Conservation (phyloP, 495 filamentous ascomycete genomes). For the Aspergillus taichungensis region DNA sequence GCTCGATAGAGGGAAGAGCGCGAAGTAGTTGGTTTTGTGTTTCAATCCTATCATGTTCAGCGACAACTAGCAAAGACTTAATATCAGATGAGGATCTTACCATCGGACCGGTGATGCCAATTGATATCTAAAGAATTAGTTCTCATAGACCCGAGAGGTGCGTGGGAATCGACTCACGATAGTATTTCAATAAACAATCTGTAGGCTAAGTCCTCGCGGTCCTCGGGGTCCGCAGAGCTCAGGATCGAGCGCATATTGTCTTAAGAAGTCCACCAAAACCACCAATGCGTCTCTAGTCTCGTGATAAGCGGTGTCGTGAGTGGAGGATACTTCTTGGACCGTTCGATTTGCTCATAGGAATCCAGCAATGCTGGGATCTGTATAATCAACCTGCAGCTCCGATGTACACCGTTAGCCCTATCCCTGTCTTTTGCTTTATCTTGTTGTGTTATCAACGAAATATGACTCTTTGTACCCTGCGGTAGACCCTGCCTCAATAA, state of each 20-base stretch:
- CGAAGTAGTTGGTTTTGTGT: slow-evolving; percentile 69
- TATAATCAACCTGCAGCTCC: too few species aligned
- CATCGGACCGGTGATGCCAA: slow-evolving; percentile 97
- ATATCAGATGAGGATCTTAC: neutral
- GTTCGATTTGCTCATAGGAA: too few species aligned
- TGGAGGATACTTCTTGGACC: too few species aligned
- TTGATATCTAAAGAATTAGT: slow-evolving; percentile 52
- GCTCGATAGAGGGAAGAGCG: slow-evolving; percentile 64
- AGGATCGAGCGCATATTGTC: neutral
- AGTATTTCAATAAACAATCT: slow-evolving; percentile 18
- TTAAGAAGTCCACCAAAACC: too few species aligned
- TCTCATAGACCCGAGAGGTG: neutral
- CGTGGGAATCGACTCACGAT: slow-evolving; percentile 10
- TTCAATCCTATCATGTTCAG: slow-evolving; percentile 54
- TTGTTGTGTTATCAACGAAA: too few species aligned
- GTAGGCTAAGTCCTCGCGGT: slow-evolving; percentile 8
- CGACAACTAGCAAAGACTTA: neutral
- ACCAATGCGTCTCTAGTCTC: too few species aligned
- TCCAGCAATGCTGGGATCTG: too few species aligned
- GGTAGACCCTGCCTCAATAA: too few species aligned
- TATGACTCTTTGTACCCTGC: too few species aligned
- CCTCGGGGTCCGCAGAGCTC: neutral
- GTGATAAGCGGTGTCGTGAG: too few species aligned
- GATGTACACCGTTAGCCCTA: too few species aligned
- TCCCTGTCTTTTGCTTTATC: too few species aligned